These are phyloP conservation scores for Phaeosphaeria sp. DNA, from an alignment of 2,329 filamentous ascomycete species.

Conservation along the genomic window DNA sequence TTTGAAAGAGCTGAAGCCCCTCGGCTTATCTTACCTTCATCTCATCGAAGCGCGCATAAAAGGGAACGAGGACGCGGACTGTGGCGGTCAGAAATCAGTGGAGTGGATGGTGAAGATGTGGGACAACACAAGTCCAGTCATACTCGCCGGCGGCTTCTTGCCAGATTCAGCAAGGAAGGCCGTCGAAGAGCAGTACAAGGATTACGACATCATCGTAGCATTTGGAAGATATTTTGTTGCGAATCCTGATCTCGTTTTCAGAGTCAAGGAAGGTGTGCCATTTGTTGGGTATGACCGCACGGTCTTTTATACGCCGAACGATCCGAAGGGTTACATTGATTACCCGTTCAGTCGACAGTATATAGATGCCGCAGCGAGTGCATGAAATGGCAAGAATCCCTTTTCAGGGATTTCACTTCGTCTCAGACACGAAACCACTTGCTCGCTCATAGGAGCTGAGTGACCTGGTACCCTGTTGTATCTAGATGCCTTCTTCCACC, in stretches of 20 bases:
- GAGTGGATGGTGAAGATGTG: slow-evolving; percentile 24
- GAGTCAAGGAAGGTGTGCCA: slow-evolving; percentile 50
- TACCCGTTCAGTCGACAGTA: slow-evolving; percentile 27
- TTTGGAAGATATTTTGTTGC: slow-evolving; percentile 57
- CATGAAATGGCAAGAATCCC: not conserved
- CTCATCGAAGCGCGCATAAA: slow-evolving; percentile 64
- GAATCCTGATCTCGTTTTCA: slow-evolving; percentile 56
- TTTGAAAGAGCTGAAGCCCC: slow-evolving; percentile 55
- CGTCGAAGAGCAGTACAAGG: slow-evolving; percentile 49
- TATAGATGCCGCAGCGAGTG: not conserved
- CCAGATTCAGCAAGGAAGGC: slow-evolving; percentile 41
- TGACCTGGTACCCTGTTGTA: not conserved
- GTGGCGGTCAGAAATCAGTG: slow-evolving; percentile 17
- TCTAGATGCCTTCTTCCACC: not conserved
- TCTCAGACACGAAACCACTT: not conserved
- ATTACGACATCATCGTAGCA: slow-evolving; percentile 51
- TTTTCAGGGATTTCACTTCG: not conserved
- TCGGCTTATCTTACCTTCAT: slow-evolving; percentile 58
- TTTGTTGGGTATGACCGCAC: slow-evolving; percentile 52
- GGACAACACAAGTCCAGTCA: slow-evolving; percentile 25
- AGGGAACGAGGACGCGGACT: slow-evolving; percentile 48
- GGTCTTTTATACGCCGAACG: slow-evolving; percentile 50
- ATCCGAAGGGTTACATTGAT: slow-evolving; percentile 46
- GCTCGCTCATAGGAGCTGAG: not conserved
- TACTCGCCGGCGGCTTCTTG: slow-evolving; percentile 49